These are phyloP conservation scores for Vitis rupestris DNA, from an alignment of 164 flowering plant genomes.

Conservation along the genomic window DNA sequence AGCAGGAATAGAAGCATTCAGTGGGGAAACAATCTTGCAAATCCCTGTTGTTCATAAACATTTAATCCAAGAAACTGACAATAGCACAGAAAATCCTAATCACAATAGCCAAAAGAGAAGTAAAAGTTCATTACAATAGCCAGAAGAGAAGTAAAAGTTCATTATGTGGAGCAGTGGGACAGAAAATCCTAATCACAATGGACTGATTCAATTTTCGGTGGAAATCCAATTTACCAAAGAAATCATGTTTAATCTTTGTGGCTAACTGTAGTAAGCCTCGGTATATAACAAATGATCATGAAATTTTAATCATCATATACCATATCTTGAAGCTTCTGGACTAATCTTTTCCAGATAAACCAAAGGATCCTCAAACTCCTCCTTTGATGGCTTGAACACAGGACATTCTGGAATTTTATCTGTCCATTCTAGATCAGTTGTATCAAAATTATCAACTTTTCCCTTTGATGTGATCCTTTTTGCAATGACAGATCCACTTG, in stretches of 20 bases:
- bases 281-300: not conserved
- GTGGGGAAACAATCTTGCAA: slow-evolving; percentile 32
- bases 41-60: slow-evolving; percentile 12
- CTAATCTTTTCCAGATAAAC: slow-evolving; percentile 20
- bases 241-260: no score
- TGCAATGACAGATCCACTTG: no score
- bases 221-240: not conserved
- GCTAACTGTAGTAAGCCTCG: no score
- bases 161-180: not conserved
- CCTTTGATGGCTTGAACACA: slow-evolving; percentile 19
- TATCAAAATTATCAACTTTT: not conserved
- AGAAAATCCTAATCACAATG: not conserved
- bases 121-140: not conserved
- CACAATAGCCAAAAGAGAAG: not conserved
- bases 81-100: not conserved
- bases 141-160: no score
- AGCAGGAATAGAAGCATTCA: slow-evolving; percentile 24
- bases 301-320: slow-evolving; percentile 3
- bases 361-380: slow-evolving; percentile 29
- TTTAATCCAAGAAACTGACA: not conserved
- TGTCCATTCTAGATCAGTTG: slow-evolving; percentile 9
- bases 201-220: no score
- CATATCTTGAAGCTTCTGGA: slow-evolving; percentile 26
- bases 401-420: slow-evolving; percentile 27
- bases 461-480: no score